Evolutionary conservation across 345 rosid genomes (phyloP), one percentile per base, ranked within the genome.

Genomic region (Garcia nutans): DNA sequence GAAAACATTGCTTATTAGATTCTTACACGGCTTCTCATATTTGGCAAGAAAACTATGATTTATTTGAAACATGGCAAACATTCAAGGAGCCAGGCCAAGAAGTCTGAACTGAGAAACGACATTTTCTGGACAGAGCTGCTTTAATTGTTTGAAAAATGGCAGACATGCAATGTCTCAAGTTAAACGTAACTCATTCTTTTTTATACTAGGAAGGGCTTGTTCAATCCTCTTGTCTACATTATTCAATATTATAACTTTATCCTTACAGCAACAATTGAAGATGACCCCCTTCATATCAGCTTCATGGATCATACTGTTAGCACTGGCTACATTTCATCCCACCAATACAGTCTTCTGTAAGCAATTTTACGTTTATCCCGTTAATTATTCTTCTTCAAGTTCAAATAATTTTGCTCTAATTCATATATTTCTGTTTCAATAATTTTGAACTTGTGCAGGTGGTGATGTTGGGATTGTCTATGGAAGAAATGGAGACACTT

Each of bases 391-490:
- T 64, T 37, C 47, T 17, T 63, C 20, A 33, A 64, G 33, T 33
- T 11, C 6, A 42, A n/a, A 16, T 64, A 42, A n/a, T 31, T 64
- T 19, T 64, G 47, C 1, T 41, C 41, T 5, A 52, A 52, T 7
- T n/a, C 20, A 19, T 62, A 64, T 33, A 22, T 23, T 33, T 8
- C 9, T 28, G 19, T 10, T 19, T 22, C 9, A 45, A 17, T 22
- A 24, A 10, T 6, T 45, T 66, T 1, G 13, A 22, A 47, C 10
- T 6, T 62, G 22, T 37, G 57, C 63, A 77, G 84, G 84, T 23
- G 78, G 74, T 19, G 80, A 81, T 73, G 63, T 28, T 37, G 73
- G 84, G 28, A 57, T 81, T 26, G 65, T 62, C 22, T 64, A 77
- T 49, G 76, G 78, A 28, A 77, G 72, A 20, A 57, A 66, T 0